Percentiles rank a stretch among this genome's conserved stretches.
phyloP scores from a whole-genome alignment of 192 early-diverging fungal species.

The Linnemannia hyalina region DNA sequence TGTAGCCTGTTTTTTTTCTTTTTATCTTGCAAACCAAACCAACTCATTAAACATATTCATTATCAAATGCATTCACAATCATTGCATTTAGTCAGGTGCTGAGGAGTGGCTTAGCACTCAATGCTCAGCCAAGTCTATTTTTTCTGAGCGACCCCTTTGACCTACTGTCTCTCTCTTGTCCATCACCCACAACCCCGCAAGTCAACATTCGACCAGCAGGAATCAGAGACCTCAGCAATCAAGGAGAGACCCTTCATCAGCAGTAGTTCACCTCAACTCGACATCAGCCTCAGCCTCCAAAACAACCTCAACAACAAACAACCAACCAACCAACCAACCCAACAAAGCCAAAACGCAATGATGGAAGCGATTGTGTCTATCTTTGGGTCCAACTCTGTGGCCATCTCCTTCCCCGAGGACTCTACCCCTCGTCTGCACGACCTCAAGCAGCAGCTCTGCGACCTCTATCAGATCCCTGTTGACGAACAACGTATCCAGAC shows the following conservation, averaged over 20 bases:
- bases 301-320: no score
- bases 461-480: constrained; percentile 52
- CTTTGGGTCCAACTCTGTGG: constrained; percentile 42
- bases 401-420: constrained; percentile 36
- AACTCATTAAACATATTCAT: background rate
- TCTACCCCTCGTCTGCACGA: constrained; percentile 38
- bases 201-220: no score
- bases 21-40: background rate
- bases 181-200: no score
- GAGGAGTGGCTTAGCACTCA: background rate
- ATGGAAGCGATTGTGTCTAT: constrained; percentile 55
- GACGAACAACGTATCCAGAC: constrained; percentile 59
- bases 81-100: background rate
- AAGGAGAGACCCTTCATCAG: background rate
- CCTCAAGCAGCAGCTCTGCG: constrained; percentile 54
- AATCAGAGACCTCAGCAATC: no score
- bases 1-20: background rate
- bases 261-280: background rate
- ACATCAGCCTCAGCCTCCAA: no score
- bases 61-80: background rate
- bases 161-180: no score
- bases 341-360: background rate
- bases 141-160: no score
- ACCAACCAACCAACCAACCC: background rate
- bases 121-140: no score